Conservation (phyloP, 495 filamentous ascomycete genomes). For the Thermochaetoides thermophila region DNA sequence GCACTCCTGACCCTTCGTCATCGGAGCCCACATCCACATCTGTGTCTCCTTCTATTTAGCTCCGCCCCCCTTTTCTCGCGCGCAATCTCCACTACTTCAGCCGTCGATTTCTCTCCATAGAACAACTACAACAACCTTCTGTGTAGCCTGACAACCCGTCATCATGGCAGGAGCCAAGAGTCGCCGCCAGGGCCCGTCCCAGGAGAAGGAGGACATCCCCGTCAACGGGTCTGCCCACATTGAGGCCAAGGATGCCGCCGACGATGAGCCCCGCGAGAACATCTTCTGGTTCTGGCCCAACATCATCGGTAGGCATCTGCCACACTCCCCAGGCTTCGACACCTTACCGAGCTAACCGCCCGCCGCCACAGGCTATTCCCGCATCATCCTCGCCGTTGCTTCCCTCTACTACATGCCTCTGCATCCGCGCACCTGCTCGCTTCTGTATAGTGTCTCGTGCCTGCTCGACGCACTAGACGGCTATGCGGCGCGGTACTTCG, state of each 20-base stretch:
- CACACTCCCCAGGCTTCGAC: no score
- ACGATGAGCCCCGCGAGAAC: constrained; percentile 47
- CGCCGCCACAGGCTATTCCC: constrained; percentile 53
- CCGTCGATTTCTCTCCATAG: no score
- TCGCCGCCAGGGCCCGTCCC: neutral
- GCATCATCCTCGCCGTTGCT: constrained; percentile 76
- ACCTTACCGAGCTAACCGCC: constrained; percentile 2
- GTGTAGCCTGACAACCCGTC: neutral
- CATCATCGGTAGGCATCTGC: constrained; percentile 55
- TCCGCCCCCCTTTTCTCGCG: no score
- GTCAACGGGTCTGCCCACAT: constrained; percentile 9
- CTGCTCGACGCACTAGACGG: constrained; percentile 90
- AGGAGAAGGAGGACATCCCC: constrained; percentile 14
- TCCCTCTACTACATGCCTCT: constrained; percentile 98
- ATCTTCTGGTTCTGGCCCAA: constrained; percentile 95
- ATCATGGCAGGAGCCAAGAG: neutral
- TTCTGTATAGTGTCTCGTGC: constrained; percentile 85
- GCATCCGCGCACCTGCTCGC: constrained; percentile 82
- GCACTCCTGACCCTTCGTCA: no score
- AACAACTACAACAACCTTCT: constrained; percentile 1
- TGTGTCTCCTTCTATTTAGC: no score
- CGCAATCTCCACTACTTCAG: no score
- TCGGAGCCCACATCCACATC: no score
- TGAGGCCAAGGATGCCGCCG: constrained; percentile 6
- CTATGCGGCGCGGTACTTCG: constrained; percentile 70